A percentile compares a stretch with the other conserved stretches of the same genome.
These are phyloP conservation scores for Nakazawaea siamensis DNA, from an alignment of 805 yeast genomes.

Conservation along the genomic window DNA sequence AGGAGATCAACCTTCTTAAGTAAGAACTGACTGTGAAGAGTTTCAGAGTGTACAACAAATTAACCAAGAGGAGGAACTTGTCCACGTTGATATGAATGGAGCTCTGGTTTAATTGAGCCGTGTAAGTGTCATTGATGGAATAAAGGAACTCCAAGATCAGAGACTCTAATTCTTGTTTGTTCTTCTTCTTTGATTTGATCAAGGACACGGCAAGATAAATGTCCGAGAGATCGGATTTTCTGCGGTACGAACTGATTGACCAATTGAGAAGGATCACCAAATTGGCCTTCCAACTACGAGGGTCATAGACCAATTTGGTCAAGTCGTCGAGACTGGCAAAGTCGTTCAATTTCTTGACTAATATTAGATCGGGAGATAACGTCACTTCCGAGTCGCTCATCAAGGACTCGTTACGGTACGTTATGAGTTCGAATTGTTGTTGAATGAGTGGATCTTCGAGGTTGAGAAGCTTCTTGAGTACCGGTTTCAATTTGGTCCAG, in stretches of 20 bases:
- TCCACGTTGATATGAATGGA: slow-evolving; percentile 13
- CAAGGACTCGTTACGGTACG: slow-evolving; percentile 64
- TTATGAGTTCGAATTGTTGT: slow-evolving; percentile 50
- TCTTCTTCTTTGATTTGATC: slow-evolving; percentile 17
- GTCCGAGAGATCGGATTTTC: slow-evolving; percentile 10
- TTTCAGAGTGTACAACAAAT: slow-evolving; percentile 38
- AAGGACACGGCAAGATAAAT: slow-evolving; percentile 19
- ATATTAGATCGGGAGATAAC: slow-evolving; percentile 11
- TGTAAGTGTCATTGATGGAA: slow-evolving; percentile 13
- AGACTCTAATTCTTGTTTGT: slow-evolving; percentile 22
- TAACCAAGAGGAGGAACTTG: slow-evolving; percentile 37
- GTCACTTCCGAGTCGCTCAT: slow-evolving; percentile 34
- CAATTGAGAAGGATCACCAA: slow-evolving; percentile 20
- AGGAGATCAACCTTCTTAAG: slow-evolving; percentile 72
- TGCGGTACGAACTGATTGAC: slow-evolving; percentile 20
- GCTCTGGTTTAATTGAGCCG: background rate
- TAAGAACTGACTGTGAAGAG: slow-evolving; percentile 57
- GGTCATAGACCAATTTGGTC: slow-evolving; percentile 14
- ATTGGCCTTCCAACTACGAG: slow-evolving; percentile 18
- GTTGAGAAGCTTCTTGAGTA: slow-evolving; percentile 34
- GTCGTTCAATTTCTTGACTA: slow-evolving; percentile 21
- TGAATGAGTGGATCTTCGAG: slow-evolving; percentile 21
- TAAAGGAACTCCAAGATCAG: slow-evolving; percentile 24
- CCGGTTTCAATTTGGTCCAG: slow-evolving; percentile 48
- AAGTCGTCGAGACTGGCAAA: slow-evolving; percentile 15